These are phyloP conservation scores for Suillus luteus DNA, from an alignment of 768 basidiomycete genomes.

Conservation along the genomic window DNA sequence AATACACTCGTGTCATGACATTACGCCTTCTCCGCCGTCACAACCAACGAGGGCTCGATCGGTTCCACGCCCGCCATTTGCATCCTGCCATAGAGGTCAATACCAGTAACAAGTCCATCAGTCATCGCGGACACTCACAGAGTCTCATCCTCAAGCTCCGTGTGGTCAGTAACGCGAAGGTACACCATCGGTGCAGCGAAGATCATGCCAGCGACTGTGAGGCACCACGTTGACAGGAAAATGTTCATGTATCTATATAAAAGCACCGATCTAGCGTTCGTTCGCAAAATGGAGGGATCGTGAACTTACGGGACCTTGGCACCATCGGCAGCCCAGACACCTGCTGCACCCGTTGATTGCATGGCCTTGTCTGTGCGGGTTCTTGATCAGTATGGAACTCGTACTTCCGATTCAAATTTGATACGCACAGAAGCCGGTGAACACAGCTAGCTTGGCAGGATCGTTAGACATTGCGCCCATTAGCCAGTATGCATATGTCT, in stretches of 20 bases:
- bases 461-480: slow-evolving; percentile 89
- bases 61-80: slow-evolving; percentile 11
- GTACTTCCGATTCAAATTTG: background rate
- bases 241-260: slow-evolving; percentile 61
- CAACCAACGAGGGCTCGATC: slow-evolving; percentile 4
- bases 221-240: slow-evolving; percentile 71
- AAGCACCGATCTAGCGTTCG: background rate
- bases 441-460: slow-evolving; percentile 75
- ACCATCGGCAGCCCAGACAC: slow-evolving; percentile 72
- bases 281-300: background rate
- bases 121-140: slow-evolving; percentile 39
- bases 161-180: slow-evolving; percentile 62
- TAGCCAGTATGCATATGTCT: slow-evolving; percentile 80
- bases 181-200: slow-evolving; percentile 76
- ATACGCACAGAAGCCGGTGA: slow-evolving; percentile 78
- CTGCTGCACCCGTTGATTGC: slow-evolving; percentile 74
- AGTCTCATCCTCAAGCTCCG: slow-evolving; percentile 51
- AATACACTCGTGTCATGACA: background rate
- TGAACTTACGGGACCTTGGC: slow-evolving; percentile 59
- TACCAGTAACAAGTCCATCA: background rate
- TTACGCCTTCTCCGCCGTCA: background rate
- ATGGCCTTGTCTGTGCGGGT: slow-evolving; percentile 61
- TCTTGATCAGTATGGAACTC: slow-evolving; percentile 7
- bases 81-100: slow-evolving; percentile 2
- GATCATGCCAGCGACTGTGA: slow-evolving; percentile 64